phyloP scores from a whole-genome alignment of 2,329 filamentous ascomycete genomes.

The Stagonosporopsis tanaceti region DNA sequence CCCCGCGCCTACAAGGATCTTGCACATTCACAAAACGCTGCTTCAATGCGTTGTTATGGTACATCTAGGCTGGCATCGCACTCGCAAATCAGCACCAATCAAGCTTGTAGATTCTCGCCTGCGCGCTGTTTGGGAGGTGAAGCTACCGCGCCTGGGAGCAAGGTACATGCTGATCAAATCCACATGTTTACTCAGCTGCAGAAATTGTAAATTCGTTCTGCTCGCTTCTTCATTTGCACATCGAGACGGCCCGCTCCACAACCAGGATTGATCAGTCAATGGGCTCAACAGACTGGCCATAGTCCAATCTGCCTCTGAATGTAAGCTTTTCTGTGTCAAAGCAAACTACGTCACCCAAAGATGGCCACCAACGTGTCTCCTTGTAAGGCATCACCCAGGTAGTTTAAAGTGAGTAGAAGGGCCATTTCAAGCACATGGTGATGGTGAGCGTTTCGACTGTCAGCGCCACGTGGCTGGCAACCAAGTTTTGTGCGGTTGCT shows the following conservation, averaged over 20 bases:
- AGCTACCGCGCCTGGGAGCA: neutral
- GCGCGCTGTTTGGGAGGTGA: neutral
- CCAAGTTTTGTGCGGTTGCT: conserved; percentile 1
- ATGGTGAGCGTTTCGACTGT: conserved; percentile 9
- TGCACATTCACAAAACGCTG: neutral
- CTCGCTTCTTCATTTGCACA: conserved; percentile 4
- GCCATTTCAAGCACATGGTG: neutral
- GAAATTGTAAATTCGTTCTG: neutral
- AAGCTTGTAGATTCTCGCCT: neutral
- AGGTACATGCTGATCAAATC: conserved; percentile 7
- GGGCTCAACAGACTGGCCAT: neutral
- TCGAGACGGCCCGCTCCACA: conserved; percentile 9
- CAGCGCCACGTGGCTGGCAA: conserved; percentile 16
- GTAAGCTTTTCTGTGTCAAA: conserved; percentile 3
- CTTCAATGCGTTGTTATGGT: neutral
- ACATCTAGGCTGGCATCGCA: neutral
- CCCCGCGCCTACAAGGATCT: conserved; percentile 3
- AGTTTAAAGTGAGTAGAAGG: neutral
- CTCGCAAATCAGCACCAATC: conserved; percentile 1
- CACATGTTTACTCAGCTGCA: conserved; percentile 9
- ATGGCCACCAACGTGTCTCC: conserved; percentile 1
- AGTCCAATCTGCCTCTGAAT: conserved; percentile 6
- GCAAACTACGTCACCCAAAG: neutral
- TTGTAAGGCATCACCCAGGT: neutral
- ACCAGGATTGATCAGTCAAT: conserved; percentile 1